phyloP scores from a whole-genome alignment of 495 filamentous ascomycete genomes.

The Astrothelium macrocarpum region DNA sequence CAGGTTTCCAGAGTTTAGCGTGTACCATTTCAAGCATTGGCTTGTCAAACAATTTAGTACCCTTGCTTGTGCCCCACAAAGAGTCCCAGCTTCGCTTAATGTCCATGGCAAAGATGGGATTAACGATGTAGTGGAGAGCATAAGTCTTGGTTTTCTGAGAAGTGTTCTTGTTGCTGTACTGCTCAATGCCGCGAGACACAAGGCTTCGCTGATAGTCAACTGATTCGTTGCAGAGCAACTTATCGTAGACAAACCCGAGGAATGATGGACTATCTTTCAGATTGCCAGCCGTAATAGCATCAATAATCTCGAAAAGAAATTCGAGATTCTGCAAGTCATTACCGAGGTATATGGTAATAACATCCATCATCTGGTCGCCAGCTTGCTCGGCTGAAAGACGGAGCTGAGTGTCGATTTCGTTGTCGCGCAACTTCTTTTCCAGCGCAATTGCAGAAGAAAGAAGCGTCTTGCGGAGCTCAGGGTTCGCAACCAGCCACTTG shows the following conservation, averaged over 20 bases:
- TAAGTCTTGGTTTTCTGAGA: conserved; percentile 89
- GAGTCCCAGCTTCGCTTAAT: conserved; percentile 59
- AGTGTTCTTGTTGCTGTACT: conserved; percentile 57
- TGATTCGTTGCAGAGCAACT: conserved; percentile 75
- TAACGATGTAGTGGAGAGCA: conserved; percentile 81
- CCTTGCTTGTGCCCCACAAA: conserved; percentile 43
- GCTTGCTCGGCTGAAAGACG: conserved; percentile 84
- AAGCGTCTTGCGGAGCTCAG: conserved; percentile 59
- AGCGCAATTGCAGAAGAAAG: conserved; percentile 62
- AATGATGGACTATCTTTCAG: conserved; percentile 67
- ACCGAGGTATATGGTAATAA: conserved; percentile 69
- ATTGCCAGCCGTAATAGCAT: conserved; percentile 72
- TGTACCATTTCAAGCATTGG: conserved; percentile 84
- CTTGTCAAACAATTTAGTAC: conserved; percentile 73
- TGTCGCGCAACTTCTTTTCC: conserved; percentile 56
- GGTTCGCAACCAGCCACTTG: conserved; percentile 69
- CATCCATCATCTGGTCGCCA: conserved; percentile 76
- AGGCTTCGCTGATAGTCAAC: conserved; percentile 82
- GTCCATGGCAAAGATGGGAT: conserved; percentile 96
- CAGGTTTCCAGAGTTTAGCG: conserved; percentile 87
- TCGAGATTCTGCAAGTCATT: conserved; percentile 72
- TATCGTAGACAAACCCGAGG: conserved; percentile 70
- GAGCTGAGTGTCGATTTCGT: conserved; percentile 57
- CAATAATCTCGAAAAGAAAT: conserved; percentile 77
- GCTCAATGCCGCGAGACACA: conserved; percentile 75